Evolutionary conservation across 805 yeast genomes (phyloP), one percentile per base, ranked within the genome.

Genomic region (Suhomyces xylopsoci): DNA sequence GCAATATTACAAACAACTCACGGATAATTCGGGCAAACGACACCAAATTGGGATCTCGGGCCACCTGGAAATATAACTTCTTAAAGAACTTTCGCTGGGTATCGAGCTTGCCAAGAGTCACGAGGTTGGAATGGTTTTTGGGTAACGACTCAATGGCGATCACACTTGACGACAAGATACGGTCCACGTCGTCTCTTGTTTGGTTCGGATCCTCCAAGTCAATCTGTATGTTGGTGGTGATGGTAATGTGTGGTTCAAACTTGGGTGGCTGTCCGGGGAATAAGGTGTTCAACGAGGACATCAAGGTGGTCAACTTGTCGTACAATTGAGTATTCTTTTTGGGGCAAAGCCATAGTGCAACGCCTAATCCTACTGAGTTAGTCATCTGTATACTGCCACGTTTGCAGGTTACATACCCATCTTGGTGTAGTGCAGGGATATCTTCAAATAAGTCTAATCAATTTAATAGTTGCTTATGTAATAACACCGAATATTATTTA

Each of bases 261-360:
- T 62, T 65, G 2, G 87, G 87, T 1, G 90, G 83, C 51, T 67
- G 77, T 49, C 83, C 86, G 9, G 88, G 87, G 61, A 88, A 87
- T n/a, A 87, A 70, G 1, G 92, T 85, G 43, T 79, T 81, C 34
- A 88, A 66, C 8, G 90, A 84, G n/a, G 79, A 71, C 66, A 85
- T 84, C 36, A 86, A 71, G 17, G 87, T 80, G 12, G 73, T 69
- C 20, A 88, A 66, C 47, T 82, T 81, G 48, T 84, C 88, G 59
- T 80, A 66, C 20, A 85, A 69, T 32, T 78, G 77, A 4, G 85
- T 68, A 45, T 78, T 79, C 17, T 71, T 72, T 50, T 74, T 80
- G 1, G 96, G 96, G 64, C 85, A 83, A 44, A 86, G 82, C 96
- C 96, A 88, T 49, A 88, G 73, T 52, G 94, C 84, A 47, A 84